Conservation (phyloP, 1,284 basidiomycete genomes). For the Leccinum pachyderme region DNA sequence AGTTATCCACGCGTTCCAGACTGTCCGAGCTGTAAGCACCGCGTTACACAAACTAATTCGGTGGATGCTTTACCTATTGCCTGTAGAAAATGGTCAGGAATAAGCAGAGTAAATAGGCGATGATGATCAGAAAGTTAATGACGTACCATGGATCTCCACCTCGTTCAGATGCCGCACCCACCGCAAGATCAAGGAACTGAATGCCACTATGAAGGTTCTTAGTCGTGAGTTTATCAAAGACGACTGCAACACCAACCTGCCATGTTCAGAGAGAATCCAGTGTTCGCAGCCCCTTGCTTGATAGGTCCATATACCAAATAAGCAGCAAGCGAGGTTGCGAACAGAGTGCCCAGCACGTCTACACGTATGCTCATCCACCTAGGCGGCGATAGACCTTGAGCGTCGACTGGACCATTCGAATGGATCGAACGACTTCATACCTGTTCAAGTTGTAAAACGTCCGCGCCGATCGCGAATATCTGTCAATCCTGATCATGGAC, state of each 20-base stretch:
- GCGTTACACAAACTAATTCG: no score
- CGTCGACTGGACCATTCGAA: neutral
- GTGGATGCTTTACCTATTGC: neutral
- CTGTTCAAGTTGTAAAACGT: conserved; percentile 57
- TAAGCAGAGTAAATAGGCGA: neutral
- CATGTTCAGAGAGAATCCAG: conserved; percentile 43
- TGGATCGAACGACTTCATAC: neutral
- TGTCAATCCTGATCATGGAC: conserved; percentile 1
- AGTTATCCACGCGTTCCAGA: neutral
- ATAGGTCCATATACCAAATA: conserved; percentile 1
- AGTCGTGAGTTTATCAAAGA: neutral
- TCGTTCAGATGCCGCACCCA: conserved; percentile 54
- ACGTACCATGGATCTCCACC: conserved; percentile 57
- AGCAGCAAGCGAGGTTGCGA: neutral
- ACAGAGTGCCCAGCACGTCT: conserved; percentile 36
- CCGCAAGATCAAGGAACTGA: conserved; percentile 54
- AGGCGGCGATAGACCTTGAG: neutral
- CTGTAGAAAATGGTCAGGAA: neutral
- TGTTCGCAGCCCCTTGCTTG: neutral
- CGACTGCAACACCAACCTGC: conserved; percentile 32
- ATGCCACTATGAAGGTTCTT: conserved; percentile 38
- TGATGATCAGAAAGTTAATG: neutral
- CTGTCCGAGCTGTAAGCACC: neutral
- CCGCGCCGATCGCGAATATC: conserved; percentile 36
- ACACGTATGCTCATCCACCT: conserved; percentile 58